Evolutionary conservation across 2,329 filamentous ascomycete species (phyloP).

Genomic region (Sporothrix pseudoabietina): DNA sequence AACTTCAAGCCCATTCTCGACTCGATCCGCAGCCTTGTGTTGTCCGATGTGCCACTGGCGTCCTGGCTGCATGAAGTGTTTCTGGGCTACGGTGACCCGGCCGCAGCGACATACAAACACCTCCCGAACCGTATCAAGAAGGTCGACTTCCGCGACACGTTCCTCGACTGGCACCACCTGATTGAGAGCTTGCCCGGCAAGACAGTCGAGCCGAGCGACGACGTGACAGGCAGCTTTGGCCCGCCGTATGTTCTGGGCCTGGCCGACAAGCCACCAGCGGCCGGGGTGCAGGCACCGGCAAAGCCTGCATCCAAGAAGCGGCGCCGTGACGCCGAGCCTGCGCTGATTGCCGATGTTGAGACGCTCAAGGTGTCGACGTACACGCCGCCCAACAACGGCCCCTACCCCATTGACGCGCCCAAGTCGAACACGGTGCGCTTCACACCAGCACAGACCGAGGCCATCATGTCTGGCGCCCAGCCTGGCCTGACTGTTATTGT

Average conservation of each 20-base stretch:
- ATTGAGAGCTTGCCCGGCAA: conserved; percentile 87
- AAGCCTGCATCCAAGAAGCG: conserved; percentile 78
- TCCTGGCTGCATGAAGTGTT: conserved; percentile 96
- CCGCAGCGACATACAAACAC: conserved; percentile 82
- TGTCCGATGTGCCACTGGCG: conserved; percentile 83
- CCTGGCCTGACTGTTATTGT: conserved; percentile 92
- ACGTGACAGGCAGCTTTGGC: conserved; percentile 71
- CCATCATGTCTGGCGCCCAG: conserved; percentile 90
- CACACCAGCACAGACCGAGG: conserved; percentile 87
- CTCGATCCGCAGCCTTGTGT: conserved; percentile 81
- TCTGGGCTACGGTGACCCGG: conserved; percentile 92
- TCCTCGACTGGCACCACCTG: conserved; percentile 93
- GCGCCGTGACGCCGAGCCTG: conserved; percentile 73
- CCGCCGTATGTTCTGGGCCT: conserved; percentile 86
- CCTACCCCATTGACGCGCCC: conserved; percentile 82
- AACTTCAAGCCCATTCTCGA: conserved; percentile 95
- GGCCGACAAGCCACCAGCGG: conserved; percentile 50
- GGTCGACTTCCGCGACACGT: conserved; percentile 91
- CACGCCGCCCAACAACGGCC: conserved; percentile 82
- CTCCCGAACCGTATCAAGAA: conserved; percentile 75
- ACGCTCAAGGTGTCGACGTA: conserved; percentile 85
- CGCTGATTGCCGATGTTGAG: conserved; percentile 63
- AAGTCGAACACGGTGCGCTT: conserved; percentile 84
- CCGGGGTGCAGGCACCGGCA: conserved; percentile 48
- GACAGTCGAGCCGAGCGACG: conserved; percentile 75